Conservation (phyloP, 495 filamentous ascomycete species). For the Letharia lupina region DNA sequence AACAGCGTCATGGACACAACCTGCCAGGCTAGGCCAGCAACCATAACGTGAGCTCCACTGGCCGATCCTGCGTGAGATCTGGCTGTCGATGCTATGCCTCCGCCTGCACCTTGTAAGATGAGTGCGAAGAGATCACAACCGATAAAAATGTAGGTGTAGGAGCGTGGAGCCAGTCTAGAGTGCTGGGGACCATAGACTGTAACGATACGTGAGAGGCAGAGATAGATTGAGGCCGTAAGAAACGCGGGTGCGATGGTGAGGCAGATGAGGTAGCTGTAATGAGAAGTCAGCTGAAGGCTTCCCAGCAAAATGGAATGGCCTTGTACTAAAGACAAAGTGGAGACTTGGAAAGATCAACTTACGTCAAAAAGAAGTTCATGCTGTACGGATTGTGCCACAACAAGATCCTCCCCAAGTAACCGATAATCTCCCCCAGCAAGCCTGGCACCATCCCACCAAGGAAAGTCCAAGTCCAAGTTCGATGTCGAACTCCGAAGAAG, state of each 20-base stretch:
- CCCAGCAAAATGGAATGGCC: neutral
- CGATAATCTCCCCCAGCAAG: slow-evolving; percentile 38
- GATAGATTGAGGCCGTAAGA: slow-evolving; percentile 54
- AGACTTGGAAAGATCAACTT: slow-evolving; percentile 35
- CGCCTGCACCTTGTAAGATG: slow-evolving; percentile 53
- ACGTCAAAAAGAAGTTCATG: slow-evolving; percentile 48
- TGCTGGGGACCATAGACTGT: slow-evolving; percentile 50
- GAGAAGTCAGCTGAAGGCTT: slow-evolving; percentile 48
- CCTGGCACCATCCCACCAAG: slow-evolving; percentile 44
- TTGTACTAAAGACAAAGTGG: neutral
- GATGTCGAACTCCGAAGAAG: slow-evolving; percentile 25
- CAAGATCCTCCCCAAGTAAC: slow-evolving; percentile 52
- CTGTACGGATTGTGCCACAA: slow-evolving; percentile 53
- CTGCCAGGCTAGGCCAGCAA: slow-evolving; percentile 54
- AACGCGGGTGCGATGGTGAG: slow-evolving; percentile 57
- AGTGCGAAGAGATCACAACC: slow-evolving; percentile 55
- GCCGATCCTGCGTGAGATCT: slow-evolving; percentile 34
- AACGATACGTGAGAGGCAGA: slow-evolving; percentile 53
- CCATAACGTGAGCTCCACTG: slow-evolving; percentile 56
- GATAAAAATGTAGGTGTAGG: slow-evolving; percentile 42
- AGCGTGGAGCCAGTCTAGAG: slow-evolving; percentile 48
- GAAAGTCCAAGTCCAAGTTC: slow-evolving; percentile 29
- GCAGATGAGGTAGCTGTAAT: slow-evolving; percentile 42
- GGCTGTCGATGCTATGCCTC: slow-evolving; percentile 46
- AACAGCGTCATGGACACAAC: slow-evolving; percentile 44